Evolutionary conservation across 352 stramenopile species (phyloP), one percentile per base, ranked within the genome.

Genomic region (Pythium biforme): DNA sequence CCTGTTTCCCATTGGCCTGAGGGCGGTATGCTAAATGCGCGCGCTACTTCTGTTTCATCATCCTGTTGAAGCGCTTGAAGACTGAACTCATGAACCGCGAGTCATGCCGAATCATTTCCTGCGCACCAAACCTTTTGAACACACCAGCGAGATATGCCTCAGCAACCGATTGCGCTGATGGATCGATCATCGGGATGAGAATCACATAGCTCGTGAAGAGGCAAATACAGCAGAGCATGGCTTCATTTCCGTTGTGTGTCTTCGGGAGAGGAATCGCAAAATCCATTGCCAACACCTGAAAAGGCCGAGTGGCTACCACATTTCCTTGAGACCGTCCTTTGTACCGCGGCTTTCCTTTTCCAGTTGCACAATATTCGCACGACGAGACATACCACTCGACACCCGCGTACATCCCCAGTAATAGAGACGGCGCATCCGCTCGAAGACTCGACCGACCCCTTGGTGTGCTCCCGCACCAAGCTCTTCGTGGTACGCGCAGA

Each of bases 91-190:
- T 55, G n/a, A 70, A 70, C 0, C 15, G 7, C 15, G 64, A 45
- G 37, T 71, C 64, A 27, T 67, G 64, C 1, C 64, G 52, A 4
- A 71, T 25, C 8, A 59, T 15, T 19, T 67, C 58, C 27, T 46
- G 22, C 3, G 64, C 64, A 9, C 64, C 64, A 23, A 71, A 71
- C 4, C 58, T 37, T 6, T 55, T 56, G 31, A 48, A 71, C 0
- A 67, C 46, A 15, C 23, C 56, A 12, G 56, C 20, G 20, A 72
- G 23, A 40, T 79, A 76, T 0, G 41, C 33, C 10, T 73, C 71
- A 0, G 68, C 71, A 0, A 70, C 57, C 0, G 49, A 60, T 17
- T 70, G 50, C 0, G 63, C 58, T 0, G 47, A 40, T 7, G 49
- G 47, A 15, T 33, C 49, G 0, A 27, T 15, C 29, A 60, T 45